These are phyloP conservation scores for Cylindrodendrum hubeiense DNA, from an alignment of 2,329 filamentous ascomycete species.

Conservation along the genomic window DNA sequence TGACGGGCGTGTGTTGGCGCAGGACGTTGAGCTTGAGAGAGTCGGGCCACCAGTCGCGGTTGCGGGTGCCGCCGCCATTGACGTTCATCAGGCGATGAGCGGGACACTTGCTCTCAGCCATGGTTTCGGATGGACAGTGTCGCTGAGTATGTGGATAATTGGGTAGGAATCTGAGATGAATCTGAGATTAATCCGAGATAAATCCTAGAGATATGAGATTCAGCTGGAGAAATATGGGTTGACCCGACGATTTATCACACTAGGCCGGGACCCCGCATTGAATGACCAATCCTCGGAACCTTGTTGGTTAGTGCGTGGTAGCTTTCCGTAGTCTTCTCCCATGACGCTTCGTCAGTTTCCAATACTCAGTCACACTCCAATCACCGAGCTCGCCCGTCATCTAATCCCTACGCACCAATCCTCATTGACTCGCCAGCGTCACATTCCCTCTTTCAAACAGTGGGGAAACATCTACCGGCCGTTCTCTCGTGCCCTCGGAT, in stretches of 20 bases:
- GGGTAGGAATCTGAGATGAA: background rate
- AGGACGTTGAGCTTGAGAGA: conserved; percentile 77
- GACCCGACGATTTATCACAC: background rate
- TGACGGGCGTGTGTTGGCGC: conserved; percentile 73
- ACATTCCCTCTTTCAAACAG: background rate
- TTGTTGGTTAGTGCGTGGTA: background rate
- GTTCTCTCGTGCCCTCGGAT: background rate
- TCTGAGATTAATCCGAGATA: too few relatives aligned
- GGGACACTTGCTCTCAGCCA: conserved; percentile 25
- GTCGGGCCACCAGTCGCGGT: conserved; percentile 81
- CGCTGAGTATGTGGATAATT: too few relatives aligned
- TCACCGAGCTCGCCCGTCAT: too few relatives aligned
- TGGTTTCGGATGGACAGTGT: background rate
- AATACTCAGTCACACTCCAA: too few relatives aligned
- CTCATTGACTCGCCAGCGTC: background rate
- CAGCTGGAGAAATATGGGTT: background rate
- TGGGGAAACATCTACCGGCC: background rate
- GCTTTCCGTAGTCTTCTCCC: too few relatives aligned
- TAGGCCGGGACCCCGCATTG: background rate
- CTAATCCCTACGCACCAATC: background rate
- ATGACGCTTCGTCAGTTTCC: too few relatives aligned
- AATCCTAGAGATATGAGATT: too few relatives aligned
- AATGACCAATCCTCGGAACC: background rate
- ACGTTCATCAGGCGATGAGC: conserved; percentile 46
- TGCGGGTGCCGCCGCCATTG: conserved; percentile 73